phyloP scores from a whole-genome alignment of 1,139 yeast species.

The Kluyveromyces marxianus region DNA sequence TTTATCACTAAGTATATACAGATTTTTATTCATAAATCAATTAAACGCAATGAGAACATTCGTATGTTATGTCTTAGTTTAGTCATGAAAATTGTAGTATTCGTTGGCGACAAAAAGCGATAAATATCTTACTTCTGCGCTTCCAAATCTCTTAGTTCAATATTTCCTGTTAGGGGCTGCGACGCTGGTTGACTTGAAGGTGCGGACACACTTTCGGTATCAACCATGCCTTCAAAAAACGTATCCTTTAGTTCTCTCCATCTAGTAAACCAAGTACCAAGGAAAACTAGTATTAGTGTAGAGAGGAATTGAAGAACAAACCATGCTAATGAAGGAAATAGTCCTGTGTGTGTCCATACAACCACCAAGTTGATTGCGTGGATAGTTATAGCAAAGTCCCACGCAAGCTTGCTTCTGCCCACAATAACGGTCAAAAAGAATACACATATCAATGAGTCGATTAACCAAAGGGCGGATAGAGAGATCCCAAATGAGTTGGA shows the following conservation, averaged over 20 bases:
- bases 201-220: constrained; percentile 32
- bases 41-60: background rate
- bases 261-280: constrained; percentile 81
- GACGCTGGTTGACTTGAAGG: constrained; percentile 1
- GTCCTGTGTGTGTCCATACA: constrained; percentile 57
- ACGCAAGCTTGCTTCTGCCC: constrained; percentile 86
- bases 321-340: constrained; percentile 76
- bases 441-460: constrained; percentile 72
- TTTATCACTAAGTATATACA: too few species aligned
- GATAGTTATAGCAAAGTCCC: constrained; percentile 90
- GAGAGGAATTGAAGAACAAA: constrained; percentile 73
- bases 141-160: constrained; percentile 29
- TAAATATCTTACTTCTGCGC: constrained; percentile 17
- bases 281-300: constrained; percentile 57
- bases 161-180: background rate
- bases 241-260: constrained; percentile 87
- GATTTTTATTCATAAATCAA: background rate
- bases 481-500: constrained; percentile 79
- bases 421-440: constrained; percentile 78
- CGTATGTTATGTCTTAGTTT: too few species aligned
- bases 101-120: too few species aligned
- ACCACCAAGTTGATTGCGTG: constrained; percentile 72
- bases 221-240: constrained; percentile 75
- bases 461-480: constrained; percentile 65
- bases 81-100: background rate